Evolutionary conservation across 495 filamentous ascomycete genomes (phyloP).

Genomic region (Penicillium atrosanguineum): DNA sequence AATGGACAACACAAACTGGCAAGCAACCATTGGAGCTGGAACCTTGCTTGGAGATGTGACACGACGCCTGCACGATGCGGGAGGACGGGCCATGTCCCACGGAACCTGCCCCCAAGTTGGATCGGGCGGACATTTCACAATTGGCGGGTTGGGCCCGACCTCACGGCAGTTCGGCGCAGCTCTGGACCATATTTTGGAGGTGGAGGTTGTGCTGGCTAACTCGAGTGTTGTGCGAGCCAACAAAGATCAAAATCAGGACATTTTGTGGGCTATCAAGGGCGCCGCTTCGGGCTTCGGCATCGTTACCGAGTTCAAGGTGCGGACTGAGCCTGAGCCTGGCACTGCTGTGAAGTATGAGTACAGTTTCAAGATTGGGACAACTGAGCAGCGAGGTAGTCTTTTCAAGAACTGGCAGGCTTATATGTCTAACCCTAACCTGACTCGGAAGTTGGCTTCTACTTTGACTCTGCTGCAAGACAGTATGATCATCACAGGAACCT

Average conservation of each 20-base stretch:
- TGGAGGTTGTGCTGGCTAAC: conserved; percentile 65
- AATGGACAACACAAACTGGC: conserved; percentile 51
- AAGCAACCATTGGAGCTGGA: conserved; percentile 67
- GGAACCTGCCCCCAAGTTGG: conserved; percentile 67
- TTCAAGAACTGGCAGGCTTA: too few relatives aligned
- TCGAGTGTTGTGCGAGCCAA: conserved; percentile 45
- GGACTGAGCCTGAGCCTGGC: conserved; percentile 35
- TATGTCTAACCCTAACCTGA: too few relatives aligned
- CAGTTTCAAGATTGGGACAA: too few relatives aligned
- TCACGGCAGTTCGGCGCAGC: conserved; percentile 63
- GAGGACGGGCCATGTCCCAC: conserved; percentile 64
- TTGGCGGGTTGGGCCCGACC: conserved; percentile 64
- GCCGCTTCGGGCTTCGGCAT: conserved; percentile 45
- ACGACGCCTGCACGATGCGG: conserved; percentile 54
- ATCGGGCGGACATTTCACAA: conserved; percentile 69
- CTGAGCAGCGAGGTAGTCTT: too few relatives aligned
- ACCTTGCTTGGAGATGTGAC: conserved; percentile 60
- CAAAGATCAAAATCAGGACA: conserved; percentile 36
- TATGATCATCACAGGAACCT: too few relatives aligned
- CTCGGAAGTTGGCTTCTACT: too few relatives aligned
- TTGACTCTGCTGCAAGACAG: too few relatives aligned
- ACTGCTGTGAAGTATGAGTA: conserved; percentile 36
- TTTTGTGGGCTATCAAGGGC: conserved; percentile 55
- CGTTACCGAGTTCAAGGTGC: conserved; percentile 47
- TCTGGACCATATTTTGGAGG: conserved; percentile 59